Base-by-base conservation (phyloP, 495 filamentous ascomycete genomes). In the Penicillium silybi region DNA sequence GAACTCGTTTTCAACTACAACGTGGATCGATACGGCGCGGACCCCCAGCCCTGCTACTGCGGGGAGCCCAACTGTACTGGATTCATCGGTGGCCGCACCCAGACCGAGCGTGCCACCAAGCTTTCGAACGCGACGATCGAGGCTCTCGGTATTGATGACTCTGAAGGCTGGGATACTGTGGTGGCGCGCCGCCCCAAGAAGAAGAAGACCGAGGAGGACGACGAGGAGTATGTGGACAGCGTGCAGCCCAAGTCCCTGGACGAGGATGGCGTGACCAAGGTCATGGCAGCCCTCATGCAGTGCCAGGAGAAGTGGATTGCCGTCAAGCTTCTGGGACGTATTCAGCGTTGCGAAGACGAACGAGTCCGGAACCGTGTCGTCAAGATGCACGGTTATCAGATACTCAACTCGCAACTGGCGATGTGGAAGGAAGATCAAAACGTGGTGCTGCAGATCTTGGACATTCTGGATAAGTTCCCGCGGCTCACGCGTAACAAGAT, bases 1-100 rank as follows among this genome's bases (percentile, higher is more conserved):
- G 93, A 99, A 67, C 77, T 99, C 27, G 91, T 96, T n/a, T 99
- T 99, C 77, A 96, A 99, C 75, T 99, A 99, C 80, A 99, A 99
- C 57, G 93, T 99, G 47, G 93, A 99, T 66, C 85, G 93, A 52
- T 99, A 99, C 62, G 93, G 93, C 51, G 92, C 93, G 27, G 90
- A 97, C 60, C 92, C 93, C 44, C 92, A 97, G 69, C 89, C 87
- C 10, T 99, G 93, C 69, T 97, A 97, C 65, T 99, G 93, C 70
- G 91, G 84, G 50, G 93, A 99, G 68, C 77, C 86, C 6, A 97
- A 97, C 65, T 99, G 93, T 71, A 87, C 89, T 13, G 93, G 93
- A 39, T 97, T 90, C 70, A 97, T 99, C 54, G 93, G 93, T 53
- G 93, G 93, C 49, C 93, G 92, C 70, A 97, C 93, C 5, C 93